Base-by-base conservation (phyloP, 1,284 basidiomycete species). In the Ceratobasidium sp. region DNA sequence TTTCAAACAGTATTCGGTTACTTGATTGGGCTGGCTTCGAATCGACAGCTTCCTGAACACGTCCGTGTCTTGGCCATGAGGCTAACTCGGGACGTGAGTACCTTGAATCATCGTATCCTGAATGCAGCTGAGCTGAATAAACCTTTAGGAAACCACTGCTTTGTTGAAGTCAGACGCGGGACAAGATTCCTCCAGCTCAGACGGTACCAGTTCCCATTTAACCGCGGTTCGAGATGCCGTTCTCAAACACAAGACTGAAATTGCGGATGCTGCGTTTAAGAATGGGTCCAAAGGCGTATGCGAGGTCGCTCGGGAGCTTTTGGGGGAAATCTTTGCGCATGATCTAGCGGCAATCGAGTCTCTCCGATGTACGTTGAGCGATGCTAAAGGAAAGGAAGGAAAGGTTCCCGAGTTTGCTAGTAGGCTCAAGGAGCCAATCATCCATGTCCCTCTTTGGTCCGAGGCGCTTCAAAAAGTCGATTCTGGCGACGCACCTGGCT, bases 1-100 rank as follows among this genome's bases (percentile, higher is more conserved):
- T 85, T 96, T 9, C 92, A 92, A 3, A 91, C 90, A 82, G 87
- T 92, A 42, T 86, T 91, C 33, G 90, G 44, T 33, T 75, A 64
- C 53, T 33, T 75, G 28, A 44, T 56, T 12, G 91, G 80, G 12
- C 15, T 75, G 20, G 20, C 53, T 49, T 33, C 60, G 2, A 64
- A 75, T 23, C 60, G 44, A 15, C 23, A 33, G 20, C 23, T 75
- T 18, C 44, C 71, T 4, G 60, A 75, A 6, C 58, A 51, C 23
- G 58, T 44, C 10, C 60, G 71, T 26, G 13, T 55, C 10, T 53
- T 75, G n/a, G 71, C 71, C 2, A 39, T 64, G 58, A 55, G 23
- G 20, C 20, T 40, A 20, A 26, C 64, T 46, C 42, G 60, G 20
- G 60, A 64, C 12, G 69, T 72, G 18, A 15, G 69, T 51, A 44